phyloP scores from a whole-genome alignment of 192 early-diverging fungal species.

The Coemansia sp. region DNA sequence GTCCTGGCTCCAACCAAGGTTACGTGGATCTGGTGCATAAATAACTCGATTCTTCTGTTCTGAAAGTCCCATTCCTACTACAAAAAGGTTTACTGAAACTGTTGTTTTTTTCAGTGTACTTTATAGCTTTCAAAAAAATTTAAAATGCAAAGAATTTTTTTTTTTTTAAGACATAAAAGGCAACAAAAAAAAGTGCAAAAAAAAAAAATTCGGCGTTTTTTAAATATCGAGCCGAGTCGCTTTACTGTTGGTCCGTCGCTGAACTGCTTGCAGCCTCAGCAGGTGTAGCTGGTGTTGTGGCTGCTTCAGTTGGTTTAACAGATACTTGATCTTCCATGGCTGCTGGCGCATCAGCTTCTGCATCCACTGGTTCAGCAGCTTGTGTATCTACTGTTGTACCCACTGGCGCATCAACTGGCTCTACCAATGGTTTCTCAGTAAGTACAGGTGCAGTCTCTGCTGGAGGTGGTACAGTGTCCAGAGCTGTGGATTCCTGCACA shows the following conservation, averaged over 20 bases:
- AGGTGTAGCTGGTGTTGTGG: background rate
- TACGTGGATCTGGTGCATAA: constrained; percentile 85
- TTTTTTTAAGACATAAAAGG: background rate
- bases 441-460: background rate
- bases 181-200: background rate
- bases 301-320: background rate
- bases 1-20: constrained; percentile 85
- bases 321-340: background rate
- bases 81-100: too few species aligned
- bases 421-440: background rate
- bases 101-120: too few species aligned
- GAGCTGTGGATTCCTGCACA: background rate
- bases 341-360: background rate
- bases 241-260: too few species aligned
- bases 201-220: background rate
- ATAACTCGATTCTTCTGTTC: constrained; percentile 43
- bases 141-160: constrained; percentile 1
- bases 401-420: background rate
- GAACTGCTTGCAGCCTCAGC: background rate
- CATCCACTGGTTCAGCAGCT: background rate
- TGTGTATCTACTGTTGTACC: background rate
- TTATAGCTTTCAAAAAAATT: too few species aligned
- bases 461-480: background rate
- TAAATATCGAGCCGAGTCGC: background rate
- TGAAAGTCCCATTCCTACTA: constrained; percentile 50